Base-by-base conservation (phyloP, 306 rosid genomes). In the Sindora glabra region DNA sequence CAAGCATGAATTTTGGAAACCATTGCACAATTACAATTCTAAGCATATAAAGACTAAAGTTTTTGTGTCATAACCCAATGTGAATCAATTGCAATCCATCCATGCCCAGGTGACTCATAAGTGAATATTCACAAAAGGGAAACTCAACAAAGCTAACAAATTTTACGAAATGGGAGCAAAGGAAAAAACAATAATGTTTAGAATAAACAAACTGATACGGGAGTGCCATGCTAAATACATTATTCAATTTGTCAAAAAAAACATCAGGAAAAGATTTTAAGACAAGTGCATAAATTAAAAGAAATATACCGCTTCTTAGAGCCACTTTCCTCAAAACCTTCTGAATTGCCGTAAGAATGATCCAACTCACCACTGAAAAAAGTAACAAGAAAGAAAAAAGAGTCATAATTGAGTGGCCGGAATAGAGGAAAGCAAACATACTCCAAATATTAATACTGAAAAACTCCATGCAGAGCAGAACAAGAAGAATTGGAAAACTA, bases 291-390 rank as follows among this genome's bases (percentile, higher is more conserved):
- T 15, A 24, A 47, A 11, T 12, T 24, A 54, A 27, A 36, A 47
- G 21, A 34, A 23, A 37, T 21, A 39, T 59, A 83, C 97, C 91
- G 74, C 71, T 86, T 86, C 48, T 68, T 74, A 40, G 72, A 81
- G 30, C 82, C 77, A 25, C 49, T 46, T 74, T 89, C 87, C 68
- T 62, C 79, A 14, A 67, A 49, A 33, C 32, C 69, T 21, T 77
- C 83, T 6, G 70, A 54, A 56, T 61, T 65, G 22, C 59, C 74
- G 48, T 27, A 48, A 0, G 81, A 54, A 12, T 70, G 84, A 66
- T 83, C 85, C 32, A 77, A 69, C 40, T 86, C 89, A 69, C 44
- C 58, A 25, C 97, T 89, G 82, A 2, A 45, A 36, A 65, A 40
- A 52, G 34, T 60, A 47, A 61, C 25, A 47, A 49, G 48, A 58